phyloP scores from a whole-genome alignment of 1,139 yeast genomes.

The Debaryomyces coudertii region DNA sequence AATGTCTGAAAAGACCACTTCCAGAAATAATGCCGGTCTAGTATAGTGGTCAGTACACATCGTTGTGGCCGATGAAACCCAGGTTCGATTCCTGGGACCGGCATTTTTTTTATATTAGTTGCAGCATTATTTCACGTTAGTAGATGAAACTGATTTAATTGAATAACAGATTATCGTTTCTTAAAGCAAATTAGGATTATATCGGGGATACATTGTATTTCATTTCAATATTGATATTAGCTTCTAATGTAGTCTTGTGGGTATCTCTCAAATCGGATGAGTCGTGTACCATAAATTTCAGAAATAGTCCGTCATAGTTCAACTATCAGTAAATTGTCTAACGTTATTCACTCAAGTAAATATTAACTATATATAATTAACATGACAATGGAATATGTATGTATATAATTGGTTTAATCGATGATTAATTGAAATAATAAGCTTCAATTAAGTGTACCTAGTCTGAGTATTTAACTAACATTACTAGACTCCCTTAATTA shows the following conservation, averaged over 20 bases:
- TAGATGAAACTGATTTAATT: not conserved
- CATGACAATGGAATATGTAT: conserved; percentile 25
- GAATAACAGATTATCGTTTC: no score
- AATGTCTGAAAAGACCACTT: no score
- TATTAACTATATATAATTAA: conserved; percentile 5
- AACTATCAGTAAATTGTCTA: not conserved
- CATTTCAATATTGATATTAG: no score
- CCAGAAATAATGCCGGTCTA: conserved; percentile 31
- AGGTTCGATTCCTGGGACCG: conserved; percentile 62
- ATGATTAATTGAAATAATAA: not conserved
- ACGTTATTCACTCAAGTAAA: not conserved
- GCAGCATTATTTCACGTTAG: not conserved
- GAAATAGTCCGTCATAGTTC: not conserved
- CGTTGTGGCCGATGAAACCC: conserved; percentile 62
- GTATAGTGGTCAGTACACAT: conserved; percentile 59
- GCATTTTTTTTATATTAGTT: conserved; percentile 39
- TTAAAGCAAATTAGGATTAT: no score
- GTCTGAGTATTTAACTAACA: conserved; percentile 3
- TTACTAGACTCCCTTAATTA: conserved; percentile 29
- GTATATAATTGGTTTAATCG: conserved; percentile 10
- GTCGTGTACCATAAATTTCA: conserved; percentile 7
- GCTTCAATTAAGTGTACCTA: not conserved
- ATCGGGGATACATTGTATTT: no score
- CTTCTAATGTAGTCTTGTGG: no score
- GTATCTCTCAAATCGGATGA: no score